These are phyloP conservation scores for Trichoderma asperelloides DNA, from an alignment of 495 filamentous ascomycete species.

Conservation along the genomic window DNA sequence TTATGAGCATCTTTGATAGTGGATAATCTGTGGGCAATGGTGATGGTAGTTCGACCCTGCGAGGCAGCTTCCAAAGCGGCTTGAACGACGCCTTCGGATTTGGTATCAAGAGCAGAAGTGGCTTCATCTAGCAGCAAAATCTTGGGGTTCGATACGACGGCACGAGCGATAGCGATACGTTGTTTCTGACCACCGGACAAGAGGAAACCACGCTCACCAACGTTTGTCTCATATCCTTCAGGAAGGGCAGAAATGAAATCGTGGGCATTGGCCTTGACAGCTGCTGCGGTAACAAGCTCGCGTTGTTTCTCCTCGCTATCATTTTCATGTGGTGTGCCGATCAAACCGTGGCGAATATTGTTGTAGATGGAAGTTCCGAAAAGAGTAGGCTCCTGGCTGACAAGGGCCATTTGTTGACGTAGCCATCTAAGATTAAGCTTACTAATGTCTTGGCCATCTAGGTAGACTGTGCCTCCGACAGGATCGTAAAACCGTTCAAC, in stretches of 20 bases:
- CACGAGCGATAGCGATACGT: conserved; percentile 58
- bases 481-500: conserved; percentile 57
- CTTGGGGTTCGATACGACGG: conserved; percentile 67
- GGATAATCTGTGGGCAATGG: conserved; percentile 81
- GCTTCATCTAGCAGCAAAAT: conserved; percentile 82
- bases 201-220: conserved; percentile 50
- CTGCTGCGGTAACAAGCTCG: conserved; percentile 47
- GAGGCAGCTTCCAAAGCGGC: conserved; percentile 75
- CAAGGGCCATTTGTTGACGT: conserved; percentile 55
- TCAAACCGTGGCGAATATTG: conserved; percentile 56
- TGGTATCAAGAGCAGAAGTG: conserved; percentile 54
- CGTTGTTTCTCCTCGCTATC: conserved; percentile 41
- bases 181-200: conserved; percentile 58
- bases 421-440: conserved; percentile 52
- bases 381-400: conserved; percentile 62
- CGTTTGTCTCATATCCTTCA: conserved; percentile 53
- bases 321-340: conserved; percentile 53
- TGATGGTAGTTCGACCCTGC: conserved; percentile 67
- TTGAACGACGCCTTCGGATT: conserved; percentile 83
- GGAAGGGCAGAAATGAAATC: conserved; percentile 41
- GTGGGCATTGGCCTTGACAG: conserved; percentile 51
- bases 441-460: conserved; percentile 46
- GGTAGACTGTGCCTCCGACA: conserved; percentile 38
- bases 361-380: conserved; percentile 60
- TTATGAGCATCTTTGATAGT: conserved; percentile 85